Evolutionary conservation across 345 rosid species (phyloP).

Genomic region (Stellera chamaejasme): DNA sequence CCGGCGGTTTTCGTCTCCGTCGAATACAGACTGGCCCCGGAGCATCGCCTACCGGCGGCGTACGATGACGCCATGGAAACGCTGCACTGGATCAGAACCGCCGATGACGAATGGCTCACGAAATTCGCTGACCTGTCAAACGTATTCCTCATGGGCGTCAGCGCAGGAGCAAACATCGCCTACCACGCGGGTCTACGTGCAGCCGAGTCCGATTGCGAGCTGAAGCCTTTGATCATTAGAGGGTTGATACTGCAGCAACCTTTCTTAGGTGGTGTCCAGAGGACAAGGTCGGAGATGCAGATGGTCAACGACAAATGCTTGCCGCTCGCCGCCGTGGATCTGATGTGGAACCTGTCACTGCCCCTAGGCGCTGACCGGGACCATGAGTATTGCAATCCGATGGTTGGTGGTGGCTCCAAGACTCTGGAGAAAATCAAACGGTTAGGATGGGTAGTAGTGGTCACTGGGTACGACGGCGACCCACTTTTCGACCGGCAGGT

Average conservation of each 20-base stretch:
- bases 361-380: too few relatives aligned
- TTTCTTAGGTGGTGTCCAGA: constrained; percentile 45
- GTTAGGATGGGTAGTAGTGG: constrained; percentile 29
- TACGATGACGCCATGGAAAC: constrained; percentile 69
- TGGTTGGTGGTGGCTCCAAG: constrained; percentile 16
- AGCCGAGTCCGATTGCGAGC: constrained; percentile 18
- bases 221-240: constrained; percentile 37
- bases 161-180: constrained; percentile 66
- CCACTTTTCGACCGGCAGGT: constrained; percentile 58
- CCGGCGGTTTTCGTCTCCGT: constrained; percentile 51
- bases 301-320: constrained; percentile 32
- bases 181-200: constrained; percentile 52
- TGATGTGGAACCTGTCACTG: constrained; percentile 56
- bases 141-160: constrained; percentile 60
- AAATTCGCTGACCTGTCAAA: constrained; percentile 40
- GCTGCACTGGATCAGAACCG: constrained; percentile 45
- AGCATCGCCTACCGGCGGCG: constrained; percentile 84
- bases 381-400: constrained; percentile 60
- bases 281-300: constrained; percentile 51
- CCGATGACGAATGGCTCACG: constrained; percentile 52
- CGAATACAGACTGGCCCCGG: constrained; percentile 76
- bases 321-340: constrained; percentile 39
- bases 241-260: constrained; percentile 23
- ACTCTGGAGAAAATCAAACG: constrained; percentile 32
- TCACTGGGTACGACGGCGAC: constrained; percentile 56